Conservation (phyloP, 805 yeast genomes). For the Hanseniaspora pseudoguilliermondii region DNA sequence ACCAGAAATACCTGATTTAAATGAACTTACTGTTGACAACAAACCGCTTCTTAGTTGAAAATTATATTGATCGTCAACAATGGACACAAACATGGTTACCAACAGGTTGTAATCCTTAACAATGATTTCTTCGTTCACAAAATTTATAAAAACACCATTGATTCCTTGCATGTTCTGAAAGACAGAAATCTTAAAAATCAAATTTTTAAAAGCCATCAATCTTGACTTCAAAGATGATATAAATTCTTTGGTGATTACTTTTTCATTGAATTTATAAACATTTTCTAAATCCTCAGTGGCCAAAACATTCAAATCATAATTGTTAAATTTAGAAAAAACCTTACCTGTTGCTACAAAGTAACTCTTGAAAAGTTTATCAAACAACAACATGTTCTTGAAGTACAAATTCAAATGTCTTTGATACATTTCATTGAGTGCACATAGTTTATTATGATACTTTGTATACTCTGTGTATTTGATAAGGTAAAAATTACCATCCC, state of each 20-base stretch:
- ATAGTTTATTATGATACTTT: neutral
- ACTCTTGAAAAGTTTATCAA: neutral
- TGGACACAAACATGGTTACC: neutral
- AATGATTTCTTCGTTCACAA: neutral
- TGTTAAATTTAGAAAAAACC: neutral
- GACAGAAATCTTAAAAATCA: neutral
- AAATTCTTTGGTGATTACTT: neutral
- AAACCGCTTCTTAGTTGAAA: neutral
- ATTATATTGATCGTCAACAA: neutral
- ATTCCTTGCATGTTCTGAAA: neutral
- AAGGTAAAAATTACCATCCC: constrained; percentile 9
- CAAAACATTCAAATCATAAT: neutral
- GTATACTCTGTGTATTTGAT: neutral
- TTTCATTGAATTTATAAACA: constrained; percentile 1
- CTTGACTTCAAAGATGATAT: neutral
- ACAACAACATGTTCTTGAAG: neutral
- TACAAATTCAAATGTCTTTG: neutral
- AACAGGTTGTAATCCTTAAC: neutral
- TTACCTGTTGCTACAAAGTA: neutral
- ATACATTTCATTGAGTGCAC: neutral
- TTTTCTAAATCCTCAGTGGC: neutral
- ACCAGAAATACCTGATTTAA: neutral
- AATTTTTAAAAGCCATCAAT: neutral
- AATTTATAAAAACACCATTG: neutral
- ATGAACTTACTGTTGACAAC: too few relatives aligned